Conservation (phyloP, 1,284 basidiomycete genomes). For the Microbotryum scabiosae region DNA sequence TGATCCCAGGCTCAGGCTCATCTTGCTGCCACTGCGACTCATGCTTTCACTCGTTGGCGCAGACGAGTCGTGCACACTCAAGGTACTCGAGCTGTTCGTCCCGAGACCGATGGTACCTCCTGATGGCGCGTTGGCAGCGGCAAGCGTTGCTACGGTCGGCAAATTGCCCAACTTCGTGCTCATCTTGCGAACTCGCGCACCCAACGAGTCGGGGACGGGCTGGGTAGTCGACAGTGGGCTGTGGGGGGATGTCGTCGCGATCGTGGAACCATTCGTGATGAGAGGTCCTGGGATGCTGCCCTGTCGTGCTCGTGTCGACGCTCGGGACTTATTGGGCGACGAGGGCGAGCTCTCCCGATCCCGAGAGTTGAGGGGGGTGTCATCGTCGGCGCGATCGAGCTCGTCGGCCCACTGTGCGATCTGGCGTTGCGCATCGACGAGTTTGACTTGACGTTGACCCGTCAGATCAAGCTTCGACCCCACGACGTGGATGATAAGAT, state of each 20-base stretch:
- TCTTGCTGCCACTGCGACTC: slow-evolving; percentile 3
- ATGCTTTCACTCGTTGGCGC: neutral
- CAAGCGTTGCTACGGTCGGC: neutral
- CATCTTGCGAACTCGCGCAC: slow-evolving; percentile 6
- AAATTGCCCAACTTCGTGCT: neutral
- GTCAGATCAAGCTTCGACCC: slow-evolving; percentile 78
- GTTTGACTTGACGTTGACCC: slow-evolving; percentile 51
- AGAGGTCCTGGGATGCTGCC: neutral
- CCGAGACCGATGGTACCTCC: too few relatives aligned
- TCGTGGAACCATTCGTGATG: slow-evolving; percentile 7
- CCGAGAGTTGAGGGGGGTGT: slow-evolving; percentile 21
- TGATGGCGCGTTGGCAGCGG: too few relatives aligned
- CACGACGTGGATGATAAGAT: slow-evolving; percentile 80
- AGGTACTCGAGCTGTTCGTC: neutral
- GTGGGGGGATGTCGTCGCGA: slow-evolving; percentile 6
- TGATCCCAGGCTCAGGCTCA: neutral
- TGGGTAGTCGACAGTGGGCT: neutral
- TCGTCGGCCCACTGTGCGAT: slow-evolving; percentile 33
- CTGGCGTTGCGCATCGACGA: slow-evolving; percentile 59
- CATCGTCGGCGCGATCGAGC: slow-evolving; percentile 48
- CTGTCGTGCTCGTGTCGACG: neutral
- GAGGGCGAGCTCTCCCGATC: neutral
- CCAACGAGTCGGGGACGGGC: neutral
- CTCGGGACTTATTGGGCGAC: neutral
- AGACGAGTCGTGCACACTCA: neutral